These are phyloP conservation scores for Acer saccharum DNA, from an alignment of 345 rosid species.

Conservation along the genomic window DNA sequence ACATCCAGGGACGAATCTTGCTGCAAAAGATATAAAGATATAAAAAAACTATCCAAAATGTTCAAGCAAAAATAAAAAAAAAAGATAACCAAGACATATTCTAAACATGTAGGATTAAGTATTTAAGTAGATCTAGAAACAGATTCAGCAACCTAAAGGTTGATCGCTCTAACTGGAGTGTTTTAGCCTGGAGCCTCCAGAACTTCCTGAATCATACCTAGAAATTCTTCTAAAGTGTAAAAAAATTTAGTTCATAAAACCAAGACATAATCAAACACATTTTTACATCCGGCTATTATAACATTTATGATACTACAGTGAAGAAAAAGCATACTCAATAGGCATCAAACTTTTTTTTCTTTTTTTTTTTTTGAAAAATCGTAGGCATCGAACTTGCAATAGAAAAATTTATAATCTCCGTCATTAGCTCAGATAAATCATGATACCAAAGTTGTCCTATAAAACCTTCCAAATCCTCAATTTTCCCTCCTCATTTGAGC, in stretches of 20 bases:
- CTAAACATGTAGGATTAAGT: not conserved
- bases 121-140: not conserved
- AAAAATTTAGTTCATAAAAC: not conserved
- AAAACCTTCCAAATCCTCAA: too few species aligned
- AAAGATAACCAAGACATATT: not conserved
- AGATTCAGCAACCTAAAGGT: not conserved
- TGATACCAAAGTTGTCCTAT: too few species aligned
- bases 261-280: not conserved
- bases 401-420: not conserved
- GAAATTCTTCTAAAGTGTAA: not conserved
- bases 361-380: not conserved
- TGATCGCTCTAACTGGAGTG: not conserved
- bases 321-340: not conserved
- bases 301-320: not conserved
- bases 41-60: not conserved
- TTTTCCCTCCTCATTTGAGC: too few species aligned
- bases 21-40: slow-evolving; percentile 31
- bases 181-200: not conserved
- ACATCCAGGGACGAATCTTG: slow-evolving; percentile 86
- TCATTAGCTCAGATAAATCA: too few species aligned
- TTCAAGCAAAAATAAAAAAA: not conserved
- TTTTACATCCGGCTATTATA: not conserved
- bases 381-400: not conserved
- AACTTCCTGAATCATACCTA: not conserved
- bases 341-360: not conserved